Evolutionary conservation across 768 basidiomycete species (phyloP).

Genomic region (Suillus decipiens): DNA sequence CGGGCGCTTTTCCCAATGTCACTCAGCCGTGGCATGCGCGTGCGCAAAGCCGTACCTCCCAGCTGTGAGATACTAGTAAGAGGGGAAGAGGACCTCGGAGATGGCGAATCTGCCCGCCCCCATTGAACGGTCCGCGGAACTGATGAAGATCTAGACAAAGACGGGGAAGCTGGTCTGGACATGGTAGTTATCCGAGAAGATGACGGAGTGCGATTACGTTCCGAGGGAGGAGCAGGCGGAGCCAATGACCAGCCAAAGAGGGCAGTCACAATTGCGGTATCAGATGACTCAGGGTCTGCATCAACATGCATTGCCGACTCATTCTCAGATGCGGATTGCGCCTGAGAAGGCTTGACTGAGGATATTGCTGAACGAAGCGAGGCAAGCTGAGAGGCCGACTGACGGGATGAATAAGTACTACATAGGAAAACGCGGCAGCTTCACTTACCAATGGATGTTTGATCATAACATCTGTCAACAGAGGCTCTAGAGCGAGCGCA

Average conservation of each 20-base stretch:
- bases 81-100: constrained; percentile 16
- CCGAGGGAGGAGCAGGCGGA: constrained; percentile 25
- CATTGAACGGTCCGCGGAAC: constrained; percentile 23
- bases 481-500: constrained; percentile 53
- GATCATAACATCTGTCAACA: constrained; percentile 55
- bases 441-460: constrained; percentile 72
- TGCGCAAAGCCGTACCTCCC: constrained; percentile 18
- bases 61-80: constrained; percentile 24
- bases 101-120: constrained; percentile 20
- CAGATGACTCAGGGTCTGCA: constrained; percentile 31
- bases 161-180: constrained; percentile 30
- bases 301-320: constrained; percentile 17
- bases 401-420: constrained; percentile 15
- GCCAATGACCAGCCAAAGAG: constrained; percentile 52
- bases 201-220: constrained; percentile 18
- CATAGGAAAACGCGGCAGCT: constrained; percentile 6
- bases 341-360: constrained; percentile 15
- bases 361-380: constrained; percentile 51
- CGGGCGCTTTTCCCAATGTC: constrained; percentile 21
- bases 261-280: constrained; percentile 41
- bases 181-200: constrained; percentile 30
- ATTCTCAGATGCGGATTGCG: constrained; percentile 31
- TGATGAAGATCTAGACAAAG: constrained; percentile 35
- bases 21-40: constrained; percentile 14
- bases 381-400: constrained; percentile 62